These are phyloP conservation scores for Purpureocillium takamizusanense DNA, from an alignment of 2,329 filamentous ascomycete genomes.

Conservation along the genomic window DNA sequence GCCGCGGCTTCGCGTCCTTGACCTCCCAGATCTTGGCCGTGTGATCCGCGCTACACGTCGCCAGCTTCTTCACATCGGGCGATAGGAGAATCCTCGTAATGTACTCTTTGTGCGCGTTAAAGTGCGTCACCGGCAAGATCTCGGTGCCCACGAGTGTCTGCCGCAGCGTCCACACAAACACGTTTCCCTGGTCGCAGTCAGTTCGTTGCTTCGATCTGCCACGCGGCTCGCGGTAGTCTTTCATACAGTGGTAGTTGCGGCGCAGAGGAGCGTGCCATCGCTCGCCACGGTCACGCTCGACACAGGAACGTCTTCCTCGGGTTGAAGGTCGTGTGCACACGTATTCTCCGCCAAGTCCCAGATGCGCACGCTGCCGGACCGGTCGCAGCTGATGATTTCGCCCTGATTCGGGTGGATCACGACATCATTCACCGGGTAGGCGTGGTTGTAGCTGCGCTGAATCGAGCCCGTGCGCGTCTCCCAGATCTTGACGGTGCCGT, in stretches of 20 bases:
- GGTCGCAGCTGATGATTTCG: conserved; percentile 93
- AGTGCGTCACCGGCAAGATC: conserved; percentile 78
- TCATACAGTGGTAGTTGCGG: conserved; percentile 78
- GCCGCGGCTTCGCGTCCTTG: conserved; percentile 51
- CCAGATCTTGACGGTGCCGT: conserved; percentile 96
- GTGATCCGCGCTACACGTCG: conserved; percentile 89
- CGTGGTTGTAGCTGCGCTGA: conserved; percentile 89
- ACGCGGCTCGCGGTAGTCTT: accelerated
- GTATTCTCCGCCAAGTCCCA: conserved; percentile 98
- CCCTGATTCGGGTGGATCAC: conserved; percentile 99
- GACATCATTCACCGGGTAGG: conserved; percentile 86
- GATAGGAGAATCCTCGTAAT: conserved; percentile 88
- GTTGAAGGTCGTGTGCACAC: conserved; percentile 91
- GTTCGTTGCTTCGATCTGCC: no score
- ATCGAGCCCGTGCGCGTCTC: conserved; percentile 79
- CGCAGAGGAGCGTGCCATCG: conserved; percentile 85
- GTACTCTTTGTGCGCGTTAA: conserved; percentile 84
- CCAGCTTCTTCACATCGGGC: conserved; percentile 87
- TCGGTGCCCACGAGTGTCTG: conserved; percentile 76
- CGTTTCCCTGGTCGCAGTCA: conserved; percentile 61
- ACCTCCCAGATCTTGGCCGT: conserved; percentile 95
- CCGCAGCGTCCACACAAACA: conserved; percentile 93
- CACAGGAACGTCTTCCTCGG: conserved; percentile 89
- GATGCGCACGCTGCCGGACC: conserved; percentile 82
- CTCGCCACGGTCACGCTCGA: conserved; percentile 93